These are phyloP conservation scores for Marasmius fiardii DNA, from an alignment of 1,284 basidiomycete species.

Conservation along the genomic window DNA sequence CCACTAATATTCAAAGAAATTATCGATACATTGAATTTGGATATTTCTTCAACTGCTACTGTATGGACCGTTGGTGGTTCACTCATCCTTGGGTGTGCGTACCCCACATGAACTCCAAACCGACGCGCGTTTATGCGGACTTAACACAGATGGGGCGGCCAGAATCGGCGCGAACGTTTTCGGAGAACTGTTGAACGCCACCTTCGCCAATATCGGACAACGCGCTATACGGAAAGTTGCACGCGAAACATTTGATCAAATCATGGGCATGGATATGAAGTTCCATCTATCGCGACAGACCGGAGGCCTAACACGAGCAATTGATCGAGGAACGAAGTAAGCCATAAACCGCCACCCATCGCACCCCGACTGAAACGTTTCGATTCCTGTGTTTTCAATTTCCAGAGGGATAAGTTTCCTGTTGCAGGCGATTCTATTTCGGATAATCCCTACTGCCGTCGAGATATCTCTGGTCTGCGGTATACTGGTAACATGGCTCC, in stretches of 20 bases:
- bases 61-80: slow-evolving; percentile 92
- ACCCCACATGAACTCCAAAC: not conserved
- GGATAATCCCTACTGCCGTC: slow-evolving; percentile 93
- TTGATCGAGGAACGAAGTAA: slow-evolving; percentile 96
- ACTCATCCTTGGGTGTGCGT: slow-evolving; percentile 87
- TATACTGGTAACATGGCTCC: slow-evolving; percentile 66
- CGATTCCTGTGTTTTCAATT: too few relatives aligned
- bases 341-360: slow-evolving; percentile 18
- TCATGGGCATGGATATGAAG: slow-evolving; percentile 86
- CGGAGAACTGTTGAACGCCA: slow-evolving; percentile 90
- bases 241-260: slow-evolving; percentile 88
- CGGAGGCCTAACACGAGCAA: slow-evolving; percentile 93
- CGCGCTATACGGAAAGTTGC: slow-evolving; percentile 93
- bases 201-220: slow-evolving; percentile 96
- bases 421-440: slow-evolving; percentile 90
- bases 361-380: slow-evolving; percentile 2
- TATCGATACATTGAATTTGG: slow-evolving; percentile 87
- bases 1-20: slow-evolving; percentile 94
- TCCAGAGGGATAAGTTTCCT: slow-evolving; percentile 94
- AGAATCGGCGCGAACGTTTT: slow-evolving; percentile 89
- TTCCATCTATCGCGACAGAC: slow-evolving; percentile 96
- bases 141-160: slow-evolving; percentile 77
- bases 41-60: slow-evolving; percentile 74
- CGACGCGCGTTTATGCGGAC: not conserved
- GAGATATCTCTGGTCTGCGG: slow-evolving; percentile 98